Evolutionary conservation across 306 rosid genomes (phyloP), one percentile per base, ranked within the genome.

Genomic region (Cyclanthera cordifolia): DNA sequence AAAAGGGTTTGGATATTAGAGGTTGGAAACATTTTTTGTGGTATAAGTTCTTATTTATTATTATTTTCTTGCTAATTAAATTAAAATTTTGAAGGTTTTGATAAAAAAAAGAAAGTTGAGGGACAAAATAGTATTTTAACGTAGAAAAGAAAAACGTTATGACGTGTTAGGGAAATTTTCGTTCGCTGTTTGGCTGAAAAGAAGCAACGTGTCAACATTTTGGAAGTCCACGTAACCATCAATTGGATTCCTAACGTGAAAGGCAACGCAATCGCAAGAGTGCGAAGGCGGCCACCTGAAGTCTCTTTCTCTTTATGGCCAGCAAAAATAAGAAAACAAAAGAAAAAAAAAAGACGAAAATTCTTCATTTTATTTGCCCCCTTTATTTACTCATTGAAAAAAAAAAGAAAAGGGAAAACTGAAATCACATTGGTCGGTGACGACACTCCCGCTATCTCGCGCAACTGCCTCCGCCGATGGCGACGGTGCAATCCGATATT

Each of bases 401-500:
- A n/a, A n/a, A n/a, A n/a, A 17, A 16, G 6, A 50, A 14, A 24
- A 27, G 5, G 1, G n/a, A 20, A 16, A 53, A 37, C 0, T 11
- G 13, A 55, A 70, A 23, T 2, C 39, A 12, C 34, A 0, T 41
- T 21, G 53, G 53, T 64, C 52, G 69, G 69, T 14, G 34, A 41
- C 69, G 20, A 13, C 51, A 11, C 52, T 63, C 25, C 51, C 19
- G 9, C 50, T 37, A 16, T 5, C 1, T 21, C 21, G 17, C 56
- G 48, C 24, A 23, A 47, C 24, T 6, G 47, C 46, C 54, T 23
- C 43, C 68, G 10, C 20, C 28, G 30, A 85, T 88, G 96, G 86
- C 85, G 10, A 69, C 88, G 45, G 67, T 88, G 59, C 96, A 82
- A 58, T 75, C 75, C 73, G 96, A 92, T 17, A 3, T 85, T 52